Percentiles rank a stretch among this genome's conserved stretches.
Conservation (phyloP, 1,284 basidiomycete species). For the Taiwanofungus camphoratus region DNA sequence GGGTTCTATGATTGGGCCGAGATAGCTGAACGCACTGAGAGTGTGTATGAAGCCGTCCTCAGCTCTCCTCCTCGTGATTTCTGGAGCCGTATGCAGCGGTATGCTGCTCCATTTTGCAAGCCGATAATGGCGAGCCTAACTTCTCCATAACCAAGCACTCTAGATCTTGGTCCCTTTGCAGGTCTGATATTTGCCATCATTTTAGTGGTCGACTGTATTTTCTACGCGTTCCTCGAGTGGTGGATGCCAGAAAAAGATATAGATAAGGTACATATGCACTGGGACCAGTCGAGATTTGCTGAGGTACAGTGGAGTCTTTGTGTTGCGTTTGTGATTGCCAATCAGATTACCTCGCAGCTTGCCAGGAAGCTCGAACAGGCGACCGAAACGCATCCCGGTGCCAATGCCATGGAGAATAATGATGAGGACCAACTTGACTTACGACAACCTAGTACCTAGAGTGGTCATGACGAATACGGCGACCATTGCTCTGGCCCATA, state of each 20-base stretch:
- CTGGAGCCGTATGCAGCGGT: slow-evolving; percentile 72
- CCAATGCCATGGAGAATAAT: not conserved
- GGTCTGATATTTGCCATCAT: slow-evolving; percentile 79
- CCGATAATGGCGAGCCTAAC: not conserved
- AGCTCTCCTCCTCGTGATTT: slow-evolving; percentile 54
- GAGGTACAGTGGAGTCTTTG: slow-evolving; percentile 21
- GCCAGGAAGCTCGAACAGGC: slow-evolving; percentile 5
- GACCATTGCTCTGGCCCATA: too few relatives aligned
- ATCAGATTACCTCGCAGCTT: slow-evolving; percentile 2
- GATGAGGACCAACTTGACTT: not conserved
- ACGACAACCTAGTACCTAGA: too few relatives aligned
- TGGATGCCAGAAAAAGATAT: slow-evolving; percentile 64
- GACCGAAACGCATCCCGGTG: not conserved
- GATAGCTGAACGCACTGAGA: slow-evolving; percentile 79
- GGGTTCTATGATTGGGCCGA: slow-evolving; percentile 86
- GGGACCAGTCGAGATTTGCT: slow-evolving; percentile 33
- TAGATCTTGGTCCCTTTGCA: slow-evolving; percentile 64
- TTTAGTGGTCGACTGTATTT: slow-evolving; percentile 74
- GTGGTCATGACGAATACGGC: too few relatives aligned
- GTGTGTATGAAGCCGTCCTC: slow-evolving; percentile 74
- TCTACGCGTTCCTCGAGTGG: slow-evolving; percentile 74
- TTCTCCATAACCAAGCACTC: slow-evolving; percentile 41
- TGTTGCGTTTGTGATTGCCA: not conserved
- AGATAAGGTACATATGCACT: slow-evolving; percentile 55
- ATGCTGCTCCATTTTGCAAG: slow-evolving; percentile 1